Evolutionary conservation across 176 grass and related monocot species (phyloP).

Genomic region (Triticum dicoccoides): DNA sequence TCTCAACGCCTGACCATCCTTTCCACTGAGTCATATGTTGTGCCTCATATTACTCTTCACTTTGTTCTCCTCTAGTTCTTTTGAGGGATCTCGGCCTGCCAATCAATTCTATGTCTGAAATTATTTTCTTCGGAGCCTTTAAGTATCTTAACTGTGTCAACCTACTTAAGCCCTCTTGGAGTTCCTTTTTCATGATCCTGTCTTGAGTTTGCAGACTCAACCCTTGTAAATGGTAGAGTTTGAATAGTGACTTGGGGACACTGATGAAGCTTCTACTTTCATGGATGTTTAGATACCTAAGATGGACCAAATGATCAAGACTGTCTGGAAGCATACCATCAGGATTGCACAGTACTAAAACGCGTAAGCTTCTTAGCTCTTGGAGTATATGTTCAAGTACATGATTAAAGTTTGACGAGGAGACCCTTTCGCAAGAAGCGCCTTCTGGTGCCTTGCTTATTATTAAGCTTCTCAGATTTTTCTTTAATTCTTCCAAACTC

Average conservation of each 20-base stretch:
- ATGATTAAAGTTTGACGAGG: constrained; percentile 7
- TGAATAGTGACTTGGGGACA: constrained; percentile 31
- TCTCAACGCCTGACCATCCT: background rate
- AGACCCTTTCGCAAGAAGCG: background rate
- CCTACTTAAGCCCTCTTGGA: constrained; percentile 21
- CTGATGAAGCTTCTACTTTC: background rate
- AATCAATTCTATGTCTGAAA: constrained; percentile 20
- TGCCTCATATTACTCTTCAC: background rate
- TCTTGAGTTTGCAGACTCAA: background rate
- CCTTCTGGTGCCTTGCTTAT: constrained; percentile 10
- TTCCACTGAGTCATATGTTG: constrained; percentile 5
- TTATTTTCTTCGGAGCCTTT: background rate
- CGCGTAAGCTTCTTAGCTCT: constrained; percentile 29
- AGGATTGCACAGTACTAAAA: constrained; percentile 28
- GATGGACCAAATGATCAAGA: constrained; percentile 31
- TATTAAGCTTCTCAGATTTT: constrained; percentile 42
- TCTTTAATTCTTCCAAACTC: constrained; percentile 28
- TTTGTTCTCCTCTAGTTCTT: constrained; percentile 13
- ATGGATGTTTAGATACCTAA: constrained; percentile 41
- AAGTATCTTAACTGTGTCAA: constrained; percentile 37
- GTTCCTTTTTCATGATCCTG: background rate
- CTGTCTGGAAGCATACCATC: constrained; percentile 17
- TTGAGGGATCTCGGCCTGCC: constrained; percentile 22
- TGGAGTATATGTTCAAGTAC: constrained; percentile 7
- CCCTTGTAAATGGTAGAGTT: constrained; percentile 38